Evolutionary conservation across 805 yeast genomes (phyloP), one percentile per base, ranked within the genome.

Genomic region (Martiniozyma abietophila): DNA sequence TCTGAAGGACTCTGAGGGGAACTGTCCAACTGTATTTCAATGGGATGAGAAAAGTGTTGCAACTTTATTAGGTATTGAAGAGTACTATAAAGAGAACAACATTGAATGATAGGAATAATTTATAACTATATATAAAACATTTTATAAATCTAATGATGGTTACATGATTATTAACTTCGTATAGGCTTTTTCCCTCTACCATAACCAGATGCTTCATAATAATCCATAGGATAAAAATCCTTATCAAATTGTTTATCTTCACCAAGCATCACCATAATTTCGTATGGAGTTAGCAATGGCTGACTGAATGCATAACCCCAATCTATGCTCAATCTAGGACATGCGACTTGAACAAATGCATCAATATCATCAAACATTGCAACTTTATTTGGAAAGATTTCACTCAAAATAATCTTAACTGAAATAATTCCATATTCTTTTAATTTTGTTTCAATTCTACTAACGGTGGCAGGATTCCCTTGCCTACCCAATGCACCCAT

Each of bases 271-370:
- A 88, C 95, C 84, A 83, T 85, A 0, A 96, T 85, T 53, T 92
- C 98, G 53, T 92, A 92, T 0, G 98, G 98, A 0, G 98, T 89
- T 38, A 92, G 59, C 27, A 92, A 61, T 0, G 98, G 98, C 50
- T 81, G 82, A 39, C 76, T 76, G 51, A 92, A 92, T 0, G 98
- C 98, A 55, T 92, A 92, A 0, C 98, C 98, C 98, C 98, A 92
- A 56, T 92, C 98, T 27, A 92, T 89, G 2, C 95, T 84, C 29
- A 92, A 62, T 49, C 98, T 67, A 0, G 98, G 98, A 54, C 98
- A 92, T 1, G 98, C 98, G 3, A 92, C 95, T 58, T 92, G 98
- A 10, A 92, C 82, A 67, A 92, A 92, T 2, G 88, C 94, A 57
- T 92, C 98, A 12, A 89, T 74, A 49, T 84, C 92, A 48, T 84